Base-by-base conservation (phyloP, 495 filamentous ascomycete species). In the Penicillium angulare region DNA sequence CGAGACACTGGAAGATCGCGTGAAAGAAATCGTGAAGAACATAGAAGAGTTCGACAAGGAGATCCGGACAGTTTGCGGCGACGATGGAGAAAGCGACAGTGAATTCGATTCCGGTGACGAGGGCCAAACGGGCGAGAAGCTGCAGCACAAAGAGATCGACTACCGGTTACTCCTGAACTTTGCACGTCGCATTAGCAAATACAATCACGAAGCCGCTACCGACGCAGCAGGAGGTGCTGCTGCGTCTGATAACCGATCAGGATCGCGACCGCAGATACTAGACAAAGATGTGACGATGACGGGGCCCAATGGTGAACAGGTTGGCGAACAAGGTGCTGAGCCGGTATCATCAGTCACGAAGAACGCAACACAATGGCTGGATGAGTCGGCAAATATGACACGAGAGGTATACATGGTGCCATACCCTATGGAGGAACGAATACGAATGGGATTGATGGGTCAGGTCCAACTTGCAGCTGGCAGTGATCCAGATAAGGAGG, bases 361-460 rank as follows among this genome's bases (percentile, higher is more conserved):
- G 42, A 66, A 63, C n/a, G 72, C 71, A 8, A 74, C 71, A 2
- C 63, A 59, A 27, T 78, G 74, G 74, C 60, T 78, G 35, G 72
- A 78, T 15, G 66, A 75, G 34, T 73, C 70, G 26, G 73, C 74
- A 10, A 65, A 72, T 32, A 53, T 69, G 56, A 67, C 69, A 15
- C 67, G 73, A n/a, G 61, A 74, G 55, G 67, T 61, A 5, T 75
- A 74, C 48, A 73, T 76, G 69, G 48, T 75, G 20, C 72, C 73
- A 33, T 78, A 75, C 47, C 74, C 74, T 23, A 71, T 66, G 59
- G 73, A 76, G 51, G 74, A 78, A 33, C 67, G 73, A 32, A 76
- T 78, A 43, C 69, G 74, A n/a, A 61, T 71, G 64, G 74, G 74
- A 1, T 29, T 76, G 21, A 76, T 78, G 73, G 74, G 71, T 4